Percentiles rank a stretch among this genome's conserved stretches.
Evolutionary conservation across 306 rosid genomes (phyloP).

Genomic region (Myrica gale): DNA sequence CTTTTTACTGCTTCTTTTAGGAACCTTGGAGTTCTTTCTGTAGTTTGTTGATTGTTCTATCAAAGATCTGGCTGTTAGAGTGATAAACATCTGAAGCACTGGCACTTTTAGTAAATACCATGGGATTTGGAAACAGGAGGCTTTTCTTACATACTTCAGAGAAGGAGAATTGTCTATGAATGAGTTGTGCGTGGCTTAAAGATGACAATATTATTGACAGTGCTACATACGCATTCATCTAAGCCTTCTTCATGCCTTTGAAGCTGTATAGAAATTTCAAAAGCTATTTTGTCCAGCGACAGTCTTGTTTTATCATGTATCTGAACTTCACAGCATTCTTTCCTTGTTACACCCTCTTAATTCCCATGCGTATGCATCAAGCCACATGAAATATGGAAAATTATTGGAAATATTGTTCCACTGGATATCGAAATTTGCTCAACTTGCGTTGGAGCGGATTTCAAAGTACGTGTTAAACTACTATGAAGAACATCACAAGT

Average conservation of each 20-base stretch:
- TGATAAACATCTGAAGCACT: neutral
- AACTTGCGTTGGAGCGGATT: neutral
- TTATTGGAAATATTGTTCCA: neutral
- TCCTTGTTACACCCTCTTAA: neutral
- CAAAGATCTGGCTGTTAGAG: neutral
- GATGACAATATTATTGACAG: neutral
- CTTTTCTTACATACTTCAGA: neutral
- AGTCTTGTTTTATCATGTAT: neutral
- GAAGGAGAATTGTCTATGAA: neutral
- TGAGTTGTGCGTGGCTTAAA: neutral
- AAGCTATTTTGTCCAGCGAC: neutral
- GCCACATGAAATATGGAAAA: neutral
- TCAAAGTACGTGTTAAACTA: neutral
- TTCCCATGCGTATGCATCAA: neutral
- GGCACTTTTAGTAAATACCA: neutral
- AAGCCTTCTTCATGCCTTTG: neutral
- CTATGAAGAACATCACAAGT: neutral
- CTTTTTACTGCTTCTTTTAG: neutral
- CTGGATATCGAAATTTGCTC: neutral
- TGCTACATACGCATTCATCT: neutral
- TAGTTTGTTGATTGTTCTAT: neutral
- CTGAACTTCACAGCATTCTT: neutral
- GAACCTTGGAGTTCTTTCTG: neutral
- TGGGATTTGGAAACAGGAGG: neutral
- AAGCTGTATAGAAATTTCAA: slow-evolving; percentile 15